These are phyloP conservation scores for Pholiota molesta DNA, from an alignment of 768 basidiomycete genomes.

Conservation along the genomic window DNA sequence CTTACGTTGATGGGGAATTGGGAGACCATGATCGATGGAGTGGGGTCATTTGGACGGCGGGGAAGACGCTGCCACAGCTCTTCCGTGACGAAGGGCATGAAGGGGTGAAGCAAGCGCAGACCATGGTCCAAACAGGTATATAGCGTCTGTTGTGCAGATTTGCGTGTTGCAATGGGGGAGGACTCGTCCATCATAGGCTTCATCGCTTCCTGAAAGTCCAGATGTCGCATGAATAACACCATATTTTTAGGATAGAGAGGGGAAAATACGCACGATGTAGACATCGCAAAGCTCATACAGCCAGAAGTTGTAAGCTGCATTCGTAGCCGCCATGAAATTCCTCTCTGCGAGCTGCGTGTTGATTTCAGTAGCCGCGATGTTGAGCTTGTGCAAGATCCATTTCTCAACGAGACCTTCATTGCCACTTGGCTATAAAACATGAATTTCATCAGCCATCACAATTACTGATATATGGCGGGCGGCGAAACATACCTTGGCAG, in stretches of 20 bases:
- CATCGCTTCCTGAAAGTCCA: constrained; percentile 84
- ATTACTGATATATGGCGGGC: too few relatives aligned
- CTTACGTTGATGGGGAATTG: constrained; percentile 76
- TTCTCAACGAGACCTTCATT: constrained; percentile 90
- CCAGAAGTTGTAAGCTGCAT: constrained; percentile 91
- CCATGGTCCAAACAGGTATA: constrained; percentile 95
- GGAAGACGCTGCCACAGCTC: constrained; percentile 98
- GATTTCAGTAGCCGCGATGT: constrained; percentile 75
- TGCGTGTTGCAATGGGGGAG: constrained; percentile 59
- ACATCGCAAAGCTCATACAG: constrained; percentile 99
- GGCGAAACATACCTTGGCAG: constrained; percentile 55
- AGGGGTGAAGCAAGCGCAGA: constrained; percentile 89
- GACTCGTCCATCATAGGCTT: constrained; percentile 94
- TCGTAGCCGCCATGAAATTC: constrained; percentile 94
- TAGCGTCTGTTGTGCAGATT: constrained; percentile 92
- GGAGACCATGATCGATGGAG: constrained; percentile 89
- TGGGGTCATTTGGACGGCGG: constrained; percentile 77
- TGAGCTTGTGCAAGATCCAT: constrained; percentile 96
- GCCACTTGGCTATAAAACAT: constrained; percentile 69
- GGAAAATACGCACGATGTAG: constrained; percentile 73
- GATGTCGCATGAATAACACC: not conserved
- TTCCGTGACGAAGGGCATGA: constrained; percentile 99
- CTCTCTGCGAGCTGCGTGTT: constrained; percentile 76
- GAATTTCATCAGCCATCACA: not conserved
- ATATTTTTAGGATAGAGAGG: not conserved